Evolutionary conservation across 176 grass and related monocot genomes (phyloP).

Genomic region (Microstegium vimineum): DNA sequence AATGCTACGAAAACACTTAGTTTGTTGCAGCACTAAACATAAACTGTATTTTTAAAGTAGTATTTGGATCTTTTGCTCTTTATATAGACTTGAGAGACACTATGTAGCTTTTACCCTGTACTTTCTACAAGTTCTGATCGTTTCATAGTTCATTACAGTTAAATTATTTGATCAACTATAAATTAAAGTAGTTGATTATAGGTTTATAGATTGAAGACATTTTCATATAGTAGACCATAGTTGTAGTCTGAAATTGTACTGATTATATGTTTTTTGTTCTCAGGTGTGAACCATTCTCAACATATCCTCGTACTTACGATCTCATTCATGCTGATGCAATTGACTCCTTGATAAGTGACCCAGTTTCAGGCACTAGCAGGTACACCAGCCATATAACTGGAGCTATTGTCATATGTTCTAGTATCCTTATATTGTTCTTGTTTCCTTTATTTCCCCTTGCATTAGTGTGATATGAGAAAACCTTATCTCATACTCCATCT

Average conservation of each 20-base stretch:
- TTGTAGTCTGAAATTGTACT: not conserved
- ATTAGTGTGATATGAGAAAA: not conserved
- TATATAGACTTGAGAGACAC: not conserved
- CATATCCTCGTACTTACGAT: conserved; percentile 93
- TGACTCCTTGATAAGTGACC: conserved; percentile 58
- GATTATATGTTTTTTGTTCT: conserved; percentile 30
- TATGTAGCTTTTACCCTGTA: not conserved
- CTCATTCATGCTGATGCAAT: conserved; percentile 85
- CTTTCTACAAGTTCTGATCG: not conserved
- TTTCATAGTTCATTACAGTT: not conserved
- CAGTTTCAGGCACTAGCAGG: conserved; percentile 58
- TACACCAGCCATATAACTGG: conserved; percentile 30
- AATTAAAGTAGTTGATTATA: no score
- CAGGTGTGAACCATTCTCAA: conserved; percentile 96
- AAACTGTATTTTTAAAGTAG: not conserved
- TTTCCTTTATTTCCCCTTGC: not conserved
- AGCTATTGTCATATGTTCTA: not conserved
- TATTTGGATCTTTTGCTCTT: conserved; percentile 1
- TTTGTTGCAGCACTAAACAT: not conserved
- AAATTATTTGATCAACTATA: not conserved
- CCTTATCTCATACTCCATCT: not conserved
- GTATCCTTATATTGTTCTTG: not conserved
- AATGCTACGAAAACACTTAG: not conserved
- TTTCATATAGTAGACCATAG: not conserved
- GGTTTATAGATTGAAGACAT: not conserved